Evolutionary conservation across 768 basidiomycete genomes (phyloP).

Genomic region (Cystofilobasidium capitatum): DNA sequence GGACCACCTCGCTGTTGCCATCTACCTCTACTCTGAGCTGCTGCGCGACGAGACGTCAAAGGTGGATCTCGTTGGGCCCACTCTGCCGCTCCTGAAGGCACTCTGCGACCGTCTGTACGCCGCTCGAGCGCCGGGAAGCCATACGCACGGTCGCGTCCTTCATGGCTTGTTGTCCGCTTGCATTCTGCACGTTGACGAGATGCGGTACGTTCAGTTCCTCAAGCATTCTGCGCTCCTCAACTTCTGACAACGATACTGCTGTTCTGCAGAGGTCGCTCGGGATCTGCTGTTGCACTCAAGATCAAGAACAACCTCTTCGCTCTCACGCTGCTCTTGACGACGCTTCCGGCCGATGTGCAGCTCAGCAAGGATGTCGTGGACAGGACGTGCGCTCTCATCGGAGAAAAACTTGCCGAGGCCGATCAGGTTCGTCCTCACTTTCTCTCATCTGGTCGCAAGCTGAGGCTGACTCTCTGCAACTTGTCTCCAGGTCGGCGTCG

Average conservation of each 20-base stretch:
- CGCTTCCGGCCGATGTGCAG: conserved; percentile 56
- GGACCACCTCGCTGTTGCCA: conserved; percentile 22
- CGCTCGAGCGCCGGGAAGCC: conserved; percentile 9
- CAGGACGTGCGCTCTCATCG: conserved; percentile 72
- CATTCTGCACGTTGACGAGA: conserved; percentile 75
- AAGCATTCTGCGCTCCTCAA: neutral
- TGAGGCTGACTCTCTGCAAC: neutral
- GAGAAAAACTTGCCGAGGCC: conserved; percentile 62
- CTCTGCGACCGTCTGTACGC: conserved; percentile 48
- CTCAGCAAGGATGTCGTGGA: conserved; percentile 68
- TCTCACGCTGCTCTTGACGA: conserved; percentile 71
- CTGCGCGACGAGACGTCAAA: conserved; percentile 76
- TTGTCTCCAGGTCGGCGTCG: conserved; percentile 55
- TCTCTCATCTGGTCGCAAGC: neutral
- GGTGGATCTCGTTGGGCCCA: conserved; percentile 68
- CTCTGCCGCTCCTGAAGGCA: conserved; percentile 66
- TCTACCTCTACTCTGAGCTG: conserved; percentile 48
- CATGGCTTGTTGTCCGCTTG: conserved; percentile 76
- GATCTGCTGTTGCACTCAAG: conserved; percentile 65
- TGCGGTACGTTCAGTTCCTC: conserved; percentile 54
- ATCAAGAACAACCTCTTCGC: conserved; percentile 83
- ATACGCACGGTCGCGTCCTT: conserved; percentile 21
- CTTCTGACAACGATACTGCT: conserved; percentile 11
- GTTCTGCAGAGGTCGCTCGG: conserved; percentile 60
- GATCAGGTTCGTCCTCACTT: conserved; percentile 45